Conservation (phyloP, 768 basidiomycete genomes). For the Tremella yokohamensis region DNA sequence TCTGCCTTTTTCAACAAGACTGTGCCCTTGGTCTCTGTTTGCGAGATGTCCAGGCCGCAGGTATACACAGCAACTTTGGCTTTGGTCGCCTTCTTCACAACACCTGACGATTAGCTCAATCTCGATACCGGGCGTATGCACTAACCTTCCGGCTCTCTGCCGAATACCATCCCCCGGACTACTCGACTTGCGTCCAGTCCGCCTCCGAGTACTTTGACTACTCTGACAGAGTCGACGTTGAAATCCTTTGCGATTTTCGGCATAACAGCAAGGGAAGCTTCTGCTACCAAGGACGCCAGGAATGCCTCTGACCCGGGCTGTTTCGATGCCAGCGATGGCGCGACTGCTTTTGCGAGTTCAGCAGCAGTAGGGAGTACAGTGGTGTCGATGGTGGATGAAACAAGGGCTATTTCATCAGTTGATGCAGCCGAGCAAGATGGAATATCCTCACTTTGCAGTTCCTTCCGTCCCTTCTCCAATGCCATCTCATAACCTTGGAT, state of each 20-base stretch:
- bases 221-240: constrained; percentile 96
- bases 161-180: constrained; percentile 97
- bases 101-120: constrained; percentile 55
- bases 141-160: constrained; percentile 86
- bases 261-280: constrained; percentile 90
- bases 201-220: constrained; percentile 98
- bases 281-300: constrained; percentile 77
- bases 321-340: constrained; percentile 91
- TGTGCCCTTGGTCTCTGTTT: constrained; percentile 98
- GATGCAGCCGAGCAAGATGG: not conserved
- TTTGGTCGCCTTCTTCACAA: constrained; percentile 72
- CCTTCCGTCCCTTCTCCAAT: constrained; percentile 71
- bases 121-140: not conserved
- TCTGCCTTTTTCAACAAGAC: constrained; percentile 91
- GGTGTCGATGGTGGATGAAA: constrained; percentile 20
- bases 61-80: constrained; percentile 97
- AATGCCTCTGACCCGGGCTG: constrained; percentile 91
- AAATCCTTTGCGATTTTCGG: constrained; percentile 72
- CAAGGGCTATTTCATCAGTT: constrained; percentile 25
- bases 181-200: constrained; percentile 78
- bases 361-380: constrained; percentile 68
- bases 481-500: constrained; percentile 94
- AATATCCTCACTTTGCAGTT: constrained; percentile 77
- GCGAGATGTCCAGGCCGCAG: constrained; percentile 82
- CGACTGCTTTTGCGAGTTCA: constrained; percentile 67